Percentiles rank a stretch among this genome's conserved stretches.
Evolutionary conservation across 257 asterid genomes (phyloP).

Genomic region (Anisodus tanguticus): DNA sequence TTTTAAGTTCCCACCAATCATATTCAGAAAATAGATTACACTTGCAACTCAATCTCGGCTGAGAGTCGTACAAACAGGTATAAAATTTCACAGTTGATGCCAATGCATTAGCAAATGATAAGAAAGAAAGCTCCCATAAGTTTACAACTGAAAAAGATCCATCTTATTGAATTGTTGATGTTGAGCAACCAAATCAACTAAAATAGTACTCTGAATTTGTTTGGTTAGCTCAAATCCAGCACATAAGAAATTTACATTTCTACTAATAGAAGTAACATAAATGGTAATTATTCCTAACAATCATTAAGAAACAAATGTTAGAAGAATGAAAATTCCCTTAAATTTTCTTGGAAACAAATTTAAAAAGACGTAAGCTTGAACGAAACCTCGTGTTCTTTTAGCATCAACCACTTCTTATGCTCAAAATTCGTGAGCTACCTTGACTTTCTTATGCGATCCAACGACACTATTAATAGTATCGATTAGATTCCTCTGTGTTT

Average conservation of each 20-base stretch:
- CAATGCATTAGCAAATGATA: neutral
- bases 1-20: neutral
- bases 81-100: neutral
- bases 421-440: slow-evolving; percentile 54
- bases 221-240: slow-evolving; percentile 18
- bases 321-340: neutral
- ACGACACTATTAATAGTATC: slow-evolving; percentile 68
- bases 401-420: neutral
- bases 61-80: neutral
- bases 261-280: neutral
- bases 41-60: neutral
- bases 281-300: slow-evolving; percentile 20
- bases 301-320: slow-evolving; percentile 14
- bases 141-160: neutral
- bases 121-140: neutral
- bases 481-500: slow-evolving; percentile 71
- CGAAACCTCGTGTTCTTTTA: neutral
- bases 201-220: slow-evolving; percentile 4
- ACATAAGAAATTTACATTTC: slow-evolving; percentile 2
- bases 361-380: slow-evolving; percentile 22
- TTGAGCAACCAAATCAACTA: neutral
- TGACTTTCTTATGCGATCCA: slow-evolving; percentile 60
- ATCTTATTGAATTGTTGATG: slow-evolving; percentile 14
- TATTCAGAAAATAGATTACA: neutral
- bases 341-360: slow-evolving; percentile 27